Base-by-base conservation (phyloP, 805 yeast genomes). In the Isabelozyma heimii region DNA sequence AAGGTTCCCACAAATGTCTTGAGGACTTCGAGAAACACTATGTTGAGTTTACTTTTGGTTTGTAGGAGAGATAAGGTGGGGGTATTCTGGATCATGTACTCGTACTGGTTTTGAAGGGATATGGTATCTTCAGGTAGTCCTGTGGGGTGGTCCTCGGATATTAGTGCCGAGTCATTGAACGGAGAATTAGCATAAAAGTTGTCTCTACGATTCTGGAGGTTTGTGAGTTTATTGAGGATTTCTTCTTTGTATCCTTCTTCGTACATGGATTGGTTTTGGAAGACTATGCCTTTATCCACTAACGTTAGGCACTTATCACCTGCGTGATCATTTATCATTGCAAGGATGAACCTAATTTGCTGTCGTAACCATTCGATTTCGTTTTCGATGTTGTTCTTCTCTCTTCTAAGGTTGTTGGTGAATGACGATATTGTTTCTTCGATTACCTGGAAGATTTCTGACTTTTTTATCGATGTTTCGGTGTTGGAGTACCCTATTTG, bases 401-500 rank as follows among this genome's bases (percentile, higher is more conserved):
- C 77, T 47, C 76, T 56, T 40, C 63, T 65, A n/a, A 70, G 49
- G 35, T 50, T 60, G 20, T 47, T 43, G 2, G 70, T 57, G 50
- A 66, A 80, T 50, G 71, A 68, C 16, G 71, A 63, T 28, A 83
- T 79, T 1, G 83, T 77, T 26, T 71, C 70, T 35, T 82, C 76
- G 5, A 83, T 68, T 4, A 72, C 72, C 13, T 65, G 72, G 53
- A 82, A 82, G 12, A 83, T 75, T 41, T 72, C 70, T 33, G 74
- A 63, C 53, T 80, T 82, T 53, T 80, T 82, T 37, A 63, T 63
- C 12, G 75, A 58, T 2, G 80, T 76, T 48, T 82, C 85, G 8
- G 61, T 57, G n/a, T 70, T 60, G 1, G 84, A 72, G 57, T 78
- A 81, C 1, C 88, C 88, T 39, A 83, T 82, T 49, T 73, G 76